These are phyloP conservation scores for Cordyceps cicadae DNA, from an alignment of 2,329 filamentous ascomycete genomes.

Conservation along the genomic window DNA sequence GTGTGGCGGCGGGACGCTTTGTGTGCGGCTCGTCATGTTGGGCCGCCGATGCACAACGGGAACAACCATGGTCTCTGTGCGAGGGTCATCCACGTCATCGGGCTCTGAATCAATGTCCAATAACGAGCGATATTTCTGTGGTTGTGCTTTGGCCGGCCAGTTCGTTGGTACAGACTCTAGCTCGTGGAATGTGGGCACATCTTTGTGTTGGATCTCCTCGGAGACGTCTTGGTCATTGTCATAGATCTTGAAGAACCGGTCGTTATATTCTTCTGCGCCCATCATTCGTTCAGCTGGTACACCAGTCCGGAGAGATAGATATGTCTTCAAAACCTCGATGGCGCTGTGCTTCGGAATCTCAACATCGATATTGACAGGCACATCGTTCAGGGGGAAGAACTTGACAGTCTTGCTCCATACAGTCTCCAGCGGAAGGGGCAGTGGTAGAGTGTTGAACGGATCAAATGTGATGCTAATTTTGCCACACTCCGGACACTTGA, in stretches of 20 bases:
- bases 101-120: constrained; percentile 37
- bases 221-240: constrained; percentile 59
- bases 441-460: constrained; percentile 87
- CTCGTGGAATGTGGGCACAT: constrained; percentile 65
- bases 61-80: constrained; percentile 60
- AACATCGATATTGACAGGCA: constrained; percentile 63
- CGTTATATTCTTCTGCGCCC: constrained; percentile 71
- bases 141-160: constrained; percentile 47
- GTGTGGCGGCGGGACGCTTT: constrained; percentile 42
- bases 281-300: constrained; percentile 61
- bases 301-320: constrained; percentile 58
- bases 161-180: constrained; percentile 74
- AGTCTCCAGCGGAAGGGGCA: constrained; percentile 82
- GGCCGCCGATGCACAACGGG: constrained; percentile 57
- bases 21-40: constrained; percentile 23
- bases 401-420: constrained; percentile 68
- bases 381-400: constrained; percentile 68
- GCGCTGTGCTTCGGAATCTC: constrained; percentile 72
- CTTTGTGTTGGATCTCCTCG: constrained; percentile 61
- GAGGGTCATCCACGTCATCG: constrained; percentile 50
- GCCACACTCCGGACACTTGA: constrained; percentile 81
- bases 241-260: constrained; percentile 81
- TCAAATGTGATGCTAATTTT: constrained; percentile 99
- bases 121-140: constrained; percentile 43
- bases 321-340: constrained; percentile 60